phyloP scores from a whole-genome alignment of 1,284 basidiomycete species.

The Cutaneotrichosporon mucoides region DNA sequence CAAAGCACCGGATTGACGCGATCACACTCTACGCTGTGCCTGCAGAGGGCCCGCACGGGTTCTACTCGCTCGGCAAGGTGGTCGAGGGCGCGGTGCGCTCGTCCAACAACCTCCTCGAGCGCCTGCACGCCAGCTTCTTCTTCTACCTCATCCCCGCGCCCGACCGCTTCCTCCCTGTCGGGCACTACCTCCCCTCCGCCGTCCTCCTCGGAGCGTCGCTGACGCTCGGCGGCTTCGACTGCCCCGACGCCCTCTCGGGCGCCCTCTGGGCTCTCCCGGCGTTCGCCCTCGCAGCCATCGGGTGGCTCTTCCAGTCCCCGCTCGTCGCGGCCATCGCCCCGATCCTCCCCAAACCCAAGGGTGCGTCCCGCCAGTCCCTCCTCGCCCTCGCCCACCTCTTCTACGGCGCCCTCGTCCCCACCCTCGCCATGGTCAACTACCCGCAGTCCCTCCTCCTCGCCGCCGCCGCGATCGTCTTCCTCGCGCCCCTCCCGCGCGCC shows the following conservation, averaged over 20 bases:
- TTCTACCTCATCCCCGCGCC: constrained; percentile 80
- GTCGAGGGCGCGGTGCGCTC: constrained; percentile 82
- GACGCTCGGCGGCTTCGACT: constrained; percentile 71
- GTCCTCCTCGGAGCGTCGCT: constrained; percentile 74
- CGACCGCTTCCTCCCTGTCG: constrained; percentile 79
- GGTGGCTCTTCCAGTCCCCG: constrained; percentile 21
- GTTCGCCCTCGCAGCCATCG: constrained; percentile 15
- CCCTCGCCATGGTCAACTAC: constrained; percentile 82
- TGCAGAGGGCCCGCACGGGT: constrained; percentile 87
- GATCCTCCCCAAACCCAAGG: constrained; percentile 54
- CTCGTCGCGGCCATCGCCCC: constrained; percentile 22
- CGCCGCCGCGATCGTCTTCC: constrained; percentile 54
- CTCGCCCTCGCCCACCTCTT: constrained; percentile 51
- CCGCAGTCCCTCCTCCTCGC: constrained; percentile 71
- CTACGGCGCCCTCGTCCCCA: constrained; percentile 75
- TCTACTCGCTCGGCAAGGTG: constrained; percentile 81
- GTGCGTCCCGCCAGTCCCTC: constrained; percentile 44
- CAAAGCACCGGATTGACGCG: constrained; percentile 82
- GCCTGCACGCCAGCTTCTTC: constrained; percentile 92
- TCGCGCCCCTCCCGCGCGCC: constrained; percentile 13
- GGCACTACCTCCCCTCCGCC: constrained; percentile 78
- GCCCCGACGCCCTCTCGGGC: constrained; percentile 66
- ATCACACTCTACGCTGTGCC: constrained; percentile 85
- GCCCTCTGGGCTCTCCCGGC: constrained; percentile 23
- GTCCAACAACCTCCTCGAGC: constrained; percentile 85